These are phyloP conservation scores for Areca catechu DNA, from an alignment of 176 grass and related monocot genomes.

Conservation along the genomic window DNA sequence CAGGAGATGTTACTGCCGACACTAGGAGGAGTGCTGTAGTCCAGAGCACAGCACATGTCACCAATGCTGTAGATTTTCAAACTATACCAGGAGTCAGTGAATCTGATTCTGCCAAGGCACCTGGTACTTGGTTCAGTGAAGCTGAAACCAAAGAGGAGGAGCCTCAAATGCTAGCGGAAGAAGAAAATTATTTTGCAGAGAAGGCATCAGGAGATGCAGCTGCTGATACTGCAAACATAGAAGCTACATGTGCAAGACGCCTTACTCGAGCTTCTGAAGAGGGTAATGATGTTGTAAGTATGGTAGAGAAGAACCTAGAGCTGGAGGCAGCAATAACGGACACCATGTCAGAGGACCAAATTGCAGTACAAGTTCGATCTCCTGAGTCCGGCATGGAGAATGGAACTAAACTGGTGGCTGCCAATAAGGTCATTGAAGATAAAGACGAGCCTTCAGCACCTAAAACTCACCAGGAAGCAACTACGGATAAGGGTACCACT, in stretches of 20 bases:
- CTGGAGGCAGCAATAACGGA: not conserved
- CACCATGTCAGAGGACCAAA: not conserved
- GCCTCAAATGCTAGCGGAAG: not conserved
- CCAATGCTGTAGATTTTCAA: not conserved
- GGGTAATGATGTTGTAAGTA: not conserved
- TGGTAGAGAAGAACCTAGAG: slow-evolving; percentile 2
- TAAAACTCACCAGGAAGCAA: too few species aligned
- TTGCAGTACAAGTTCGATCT: not conserved
- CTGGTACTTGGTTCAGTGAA: not conserved
- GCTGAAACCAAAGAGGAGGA: not conserved
- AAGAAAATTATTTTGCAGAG: slow-evolving; percentile 1
- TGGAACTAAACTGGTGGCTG: not conserved
- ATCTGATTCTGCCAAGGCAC: not conserved
- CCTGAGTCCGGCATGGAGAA: too few species aligned
- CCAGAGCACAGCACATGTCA: not conserved
- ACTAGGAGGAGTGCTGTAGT: too few species aligned
- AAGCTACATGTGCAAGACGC: too few species aligned
- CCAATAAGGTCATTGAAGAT: not conserved
- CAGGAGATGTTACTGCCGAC: not conserved
- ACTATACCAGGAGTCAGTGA: not conserved
- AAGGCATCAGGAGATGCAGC: not conserved
- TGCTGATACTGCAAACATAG: too few species aligned
- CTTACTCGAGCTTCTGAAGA: too few species aligned
- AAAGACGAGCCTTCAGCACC: not conserved
- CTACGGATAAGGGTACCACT: too few species aligned